Percentiles rank a stretch among this genome's conserved stretches.
These are phyloP conservation scores for Diaporthe citrichinensis DNA, from an alignment of 2,329 filamentous ascomycete species.

Conservation along the genomic window DNA sequence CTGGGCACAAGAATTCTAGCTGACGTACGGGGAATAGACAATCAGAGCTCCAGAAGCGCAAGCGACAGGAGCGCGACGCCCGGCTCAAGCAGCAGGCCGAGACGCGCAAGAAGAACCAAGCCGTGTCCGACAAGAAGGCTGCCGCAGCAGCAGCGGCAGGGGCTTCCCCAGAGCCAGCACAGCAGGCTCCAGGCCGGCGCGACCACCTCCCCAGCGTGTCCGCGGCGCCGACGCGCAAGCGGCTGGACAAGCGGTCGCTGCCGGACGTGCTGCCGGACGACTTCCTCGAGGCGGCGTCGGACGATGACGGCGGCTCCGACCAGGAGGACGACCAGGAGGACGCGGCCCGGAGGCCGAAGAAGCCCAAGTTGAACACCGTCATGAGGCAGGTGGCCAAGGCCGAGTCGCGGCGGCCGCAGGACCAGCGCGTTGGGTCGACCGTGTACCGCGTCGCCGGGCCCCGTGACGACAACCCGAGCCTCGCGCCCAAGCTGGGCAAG, in stretches of 20 bases:
- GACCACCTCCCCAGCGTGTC: slow-evolving; percentile 27
- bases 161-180: slow-evolving; percentile 38
- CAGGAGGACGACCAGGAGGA: slow-evolving; percentile 40
- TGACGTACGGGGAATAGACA: slow-evolving; percentile 54
- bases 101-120: slow-evolving; percentile 58
- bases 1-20: neutral
- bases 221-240: slow-evolving; percentile 43
- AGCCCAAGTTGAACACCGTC: slow-evolving; percentile 59
- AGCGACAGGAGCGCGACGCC: slow-evolving; percentile 68
- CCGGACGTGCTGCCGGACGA: slow-evolving; percentile 67
- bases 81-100: slow-evolving; percentile 69
- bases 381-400: slow-evolving; percentile 56
- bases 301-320: slow-evolving; percentile 47
- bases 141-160: slow-evolving; percentile 42
- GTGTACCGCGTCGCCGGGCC: slow-evolving; percentile 65
- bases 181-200: slow-evolving; percentile 38
- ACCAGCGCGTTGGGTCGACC: slow-evolving; percentile 66
- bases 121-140: slow-evolving; percentile 46
- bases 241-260: slow-evolving; percentile 53
- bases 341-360: slow-evolving; percentile 52
- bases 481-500: slow-evolving; percentile 65
- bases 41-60: slow-evolving; percentile 65
- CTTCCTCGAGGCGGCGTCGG: slow-evolving; percentile 67
- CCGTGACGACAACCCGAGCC: slow-evolving; percentile 56
- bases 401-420: slow-evolving; percentile 54